Evolutionary conservation across 768 basidiomycete species (phyloP), one percentile per base, ranked within the genome.

Genomic region (Cyclocybe aegerita): DNA sequence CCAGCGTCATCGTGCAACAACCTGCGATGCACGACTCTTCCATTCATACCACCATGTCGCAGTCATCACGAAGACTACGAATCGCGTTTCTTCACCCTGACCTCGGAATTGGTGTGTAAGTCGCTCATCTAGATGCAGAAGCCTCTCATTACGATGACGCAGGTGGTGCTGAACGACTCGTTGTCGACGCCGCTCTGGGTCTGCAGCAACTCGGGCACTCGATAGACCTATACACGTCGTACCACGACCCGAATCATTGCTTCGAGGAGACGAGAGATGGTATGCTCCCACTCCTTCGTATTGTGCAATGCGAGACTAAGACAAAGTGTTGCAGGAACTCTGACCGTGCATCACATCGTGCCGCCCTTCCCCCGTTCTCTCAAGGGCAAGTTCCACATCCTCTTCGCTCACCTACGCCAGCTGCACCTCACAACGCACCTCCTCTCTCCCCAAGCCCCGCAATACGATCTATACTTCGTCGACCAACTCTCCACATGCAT

Each of bases 221-320:
- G 0, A 88, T 99, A 12, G 83, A 89, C 59, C 82, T 98, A 16
- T 97, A 93, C 68, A 98, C 97, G 0, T 96, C 93, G 0, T 83
- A 97, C 61, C 94, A 97, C 66, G 88, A 99, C 60, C 79, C 84
- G 0, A 71, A 75, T 10, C 86, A 92, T 55, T 96, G 91, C 63
- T 99, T 99, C 58, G 90, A 93, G 44, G 97, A 99, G 71, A 98
- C 97, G 0, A 74, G 79, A 48, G 84, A 98, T 64, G 96, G 96
- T 92, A 63, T 39, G 80, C 62, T 10, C 11, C 31, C n/a, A 23
- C 9, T 23, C n/a, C 10, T 34, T 35, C 8, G 9, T 49, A 31
- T 35, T 23, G 7, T 16, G 14, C 7, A 12, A 34, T 48, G 14
- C 35, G 33, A 17, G 11, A 29, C 31, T 39, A 8, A 50, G 36